Evolutionary conservation across 768 basidiomycete species (phyloP), one percentile per base, ranked within the genome.

Genomic region (Leucosporidium yakuticum): DNA sequence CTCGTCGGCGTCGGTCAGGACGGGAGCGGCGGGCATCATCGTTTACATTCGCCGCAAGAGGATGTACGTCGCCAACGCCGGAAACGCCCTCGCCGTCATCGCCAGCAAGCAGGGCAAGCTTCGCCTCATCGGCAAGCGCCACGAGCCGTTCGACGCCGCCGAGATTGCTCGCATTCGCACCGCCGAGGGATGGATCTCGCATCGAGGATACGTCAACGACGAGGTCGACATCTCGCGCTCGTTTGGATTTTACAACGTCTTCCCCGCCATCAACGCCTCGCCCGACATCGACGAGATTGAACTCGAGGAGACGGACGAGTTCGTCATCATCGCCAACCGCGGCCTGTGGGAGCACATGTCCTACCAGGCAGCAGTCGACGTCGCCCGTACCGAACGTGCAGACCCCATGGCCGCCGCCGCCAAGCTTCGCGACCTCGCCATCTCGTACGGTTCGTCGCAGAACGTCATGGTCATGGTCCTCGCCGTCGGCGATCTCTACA

Each of bases 391-490:
- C 11, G 88, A 88, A 74, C 79, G 83, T 48, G 79, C 80, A 23
- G 86, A 89, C 73, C 87, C 88, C 0, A 88, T 88, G 87, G 86
- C 92, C 76, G 96, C 96, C 7, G 91, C 96, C 0, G 94, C 97
- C 81, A 98, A 96, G 80, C 79, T 99, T 51, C 85, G 96, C 58
- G 96, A 99, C 77, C 90, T 97, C 70, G 92, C 96, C 12, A 90
- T 99, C 76, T 91, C 91, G 73, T 97, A 97, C 78, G 96, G 96
- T 2, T 91, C 93, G 23, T 87, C 89, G 63, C 91, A 90, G 20
- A 90, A 87, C 69, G 89, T 88, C 58, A 97, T 98, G 93, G 93
- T 98, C 80, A 98, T 98, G 95, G 92, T 97, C 47, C 85, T 98
- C 73, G 85, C 85, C 60, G 82, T 96, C 27, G 85, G 84, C 14